Conservation (phyloP, 2,329 filamentous ascomycete genomes). For the Monosporascus ibericus region DNA sequence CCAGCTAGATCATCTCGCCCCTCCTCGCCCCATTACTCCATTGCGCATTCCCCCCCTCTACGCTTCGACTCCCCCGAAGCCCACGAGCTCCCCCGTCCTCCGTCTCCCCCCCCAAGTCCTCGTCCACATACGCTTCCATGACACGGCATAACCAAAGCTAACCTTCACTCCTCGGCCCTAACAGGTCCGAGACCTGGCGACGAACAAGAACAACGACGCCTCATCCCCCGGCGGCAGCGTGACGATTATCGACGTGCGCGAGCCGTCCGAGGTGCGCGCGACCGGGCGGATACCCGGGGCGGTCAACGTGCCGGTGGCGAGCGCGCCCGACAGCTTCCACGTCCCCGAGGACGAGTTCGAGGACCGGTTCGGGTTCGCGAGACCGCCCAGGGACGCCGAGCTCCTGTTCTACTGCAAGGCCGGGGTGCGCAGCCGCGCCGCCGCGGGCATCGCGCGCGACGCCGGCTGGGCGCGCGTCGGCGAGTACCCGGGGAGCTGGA, state of each 20-base stretch:
- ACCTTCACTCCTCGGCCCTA: too few species aligned
- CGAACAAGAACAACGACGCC: not conserved
- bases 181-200: constrained; percentile 16
- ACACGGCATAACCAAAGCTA: not conserved
- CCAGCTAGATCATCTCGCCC: too few species aligned
- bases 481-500: constrained; percentile 70
- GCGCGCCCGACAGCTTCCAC: constrained; percentile 73
- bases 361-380: constrained; percentile 71
- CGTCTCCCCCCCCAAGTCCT: not conserved
- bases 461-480: constrained; percentile 68
- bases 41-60: too few species aligned
- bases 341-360: constrained; percentile 73
- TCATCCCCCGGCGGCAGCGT: not conserved
- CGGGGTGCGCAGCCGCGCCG: constrained; percentile 73
- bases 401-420: constrained; percentile 92
- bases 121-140: not conserved
- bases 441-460: constrained; percentile 68
- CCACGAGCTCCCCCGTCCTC: not conserved
- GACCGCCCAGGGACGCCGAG: constrained; percentile 42
- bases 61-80: too few species aligned
- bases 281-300: constrained; percentile 73
- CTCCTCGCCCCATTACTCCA: too few species aligned
- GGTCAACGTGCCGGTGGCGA: constrained; percentile 74
- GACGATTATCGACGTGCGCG: constrained; percentile 56
- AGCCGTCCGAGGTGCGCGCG: constrained; percentile 58